A percentile compares a stretch with the other conserved stretches of the same genome.
These are phyloP conservation scores for Flaveria robusta DNA, from an alignment of 129 eudicot genomes.

Conservation along the genomic window DNA sequence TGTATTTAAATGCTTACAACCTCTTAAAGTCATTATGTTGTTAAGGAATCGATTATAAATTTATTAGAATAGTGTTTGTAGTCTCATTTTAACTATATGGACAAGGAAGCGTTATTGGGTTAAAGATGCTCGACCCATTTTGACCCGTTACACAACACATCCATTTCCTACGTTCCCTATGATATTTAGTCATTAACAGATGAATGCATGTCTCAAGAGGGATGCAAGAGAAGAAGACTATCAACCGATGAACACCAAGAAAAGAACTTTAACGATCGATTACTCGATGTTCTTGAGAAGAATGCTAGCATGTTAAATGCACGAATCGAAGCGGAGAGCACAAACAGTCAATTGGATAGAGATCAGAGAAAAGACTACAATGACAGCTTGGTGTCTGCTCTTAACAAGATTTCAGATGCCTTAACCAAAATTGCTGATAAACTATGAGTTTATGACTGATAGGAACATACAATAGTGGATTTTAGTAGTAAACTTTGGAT, in stretches of 20 bases:
- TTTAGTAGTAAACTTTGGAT: background rate
- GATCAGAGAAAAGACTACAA: slow-evolving; percentile 64
- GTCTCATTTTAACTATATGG: background rate
- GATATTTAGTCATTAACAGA: background rate
- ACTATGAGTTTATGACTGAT: slow-evolving; percentile 44
- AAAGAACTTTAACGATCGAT: slow-evolving; percentile 35
- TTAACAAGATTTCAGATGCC: slow-evolving; percentile 61
- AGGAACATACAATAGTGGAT: background rate
- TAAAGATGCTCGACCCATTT: background rate
- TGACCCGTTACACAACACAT: background rate
- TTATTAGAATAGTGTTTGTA: too few species aligned
- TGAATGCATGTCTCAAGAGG: slow-evolving; percentile 41
- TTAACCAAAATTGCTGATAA: slow-evolving; percentile 67
- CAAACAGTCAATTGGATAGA: slow-evolving; percentile 50
- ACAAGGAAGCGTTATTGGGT: background rate
- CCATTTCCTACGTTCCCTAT: background rate
- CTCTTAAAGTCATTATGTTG: background rate
- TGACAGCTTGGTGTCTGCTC: slow-evolving; percentile 55
- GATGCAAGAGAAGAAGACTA: slow-evolving; percentile 56
- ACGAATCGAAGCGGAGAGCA: slow-evolving; percentile 59
- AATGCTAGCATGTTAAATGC: slow-evolving; percentile 46
- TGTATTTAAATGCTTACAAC: background rate
- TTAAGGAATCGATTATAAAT: background rate
- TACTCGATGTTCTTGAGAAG: slow-evolving; percentile 58
- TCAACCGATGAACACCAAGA: slow-evolving; percentile 41